phyloP scores from a whole-genome alignment of 1,284 basidiomycete species.

The Pseudozyma flocculosa region DNA sequence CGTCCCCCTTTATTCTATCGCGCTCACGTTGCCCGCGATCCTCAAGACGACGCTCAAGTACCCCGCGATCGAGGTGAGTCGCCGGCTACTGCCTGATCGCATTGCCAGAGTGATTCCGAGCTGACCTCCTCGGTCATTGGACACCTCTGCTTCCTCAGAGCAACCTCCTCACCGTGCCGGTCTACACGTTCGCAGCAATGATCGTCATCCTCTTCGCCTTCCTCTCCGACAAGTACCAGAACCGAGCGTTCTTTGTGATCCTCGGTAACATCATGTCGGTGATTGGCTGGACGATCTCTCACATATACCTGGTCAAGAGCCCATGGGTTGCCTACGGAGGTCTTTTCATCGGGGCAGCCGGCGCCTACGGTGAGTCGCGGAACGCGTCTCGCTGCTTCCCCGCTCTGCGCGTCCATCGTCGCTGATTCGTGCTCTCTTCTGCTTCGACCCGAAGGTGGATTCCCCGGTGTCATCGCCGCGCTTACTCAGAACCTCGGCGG shows the following conservation, averaged over 20 bases:
- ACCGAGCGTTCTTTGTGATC: constrained; percentile 36
- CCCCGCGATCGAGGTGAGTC: constrained; percentile 31
- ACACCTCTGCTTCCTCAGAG: too few species aligned
- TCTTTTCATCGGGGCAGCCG: constrained; percentile 42
- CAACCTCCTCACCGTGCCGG: constrained; percentile 60
- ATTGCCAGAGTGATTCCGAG: too few species aligned
- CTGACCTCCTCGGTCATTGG: too few species aligned
- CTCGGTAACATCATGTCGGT: constrained; percentile 29
- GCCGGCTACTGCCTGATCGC: too few species aligned
- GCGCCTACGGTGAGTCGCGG: constrained; percentile 27
- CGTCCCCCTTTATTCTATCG: constrained; percentile 44
- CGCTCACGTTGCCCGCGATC: constrained; percentile 47
- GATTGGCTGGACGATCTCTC: constrained; percentile 44
- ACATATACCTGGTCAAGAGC: constrained; percentile 14
- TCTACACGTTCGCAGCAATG: constrained; percentile 59
- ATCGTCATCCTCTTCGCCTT: constrained; percentile 50
- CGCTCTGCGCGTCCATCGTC: too few species aligned
- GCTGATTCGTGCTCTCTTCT: too few species aligned
- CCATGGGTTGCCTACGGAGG: constrained; percentile 41
- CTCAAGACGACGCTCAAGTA: constrained; percentile 44
- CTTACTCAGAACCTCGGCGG: constrained; percentile 38
- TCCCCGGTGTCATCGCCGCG: constrained; percentile 40
- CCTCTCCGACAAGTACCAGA: constrained; percentile 22
- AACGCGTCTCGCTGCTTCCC: too few species aligned
- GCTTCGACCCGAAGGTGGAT: constrained; percentile 1